Evolutionary conservation across 108 stramenopile species (phyloP).

Genomic region (Skeletonema costatum): DNA sequence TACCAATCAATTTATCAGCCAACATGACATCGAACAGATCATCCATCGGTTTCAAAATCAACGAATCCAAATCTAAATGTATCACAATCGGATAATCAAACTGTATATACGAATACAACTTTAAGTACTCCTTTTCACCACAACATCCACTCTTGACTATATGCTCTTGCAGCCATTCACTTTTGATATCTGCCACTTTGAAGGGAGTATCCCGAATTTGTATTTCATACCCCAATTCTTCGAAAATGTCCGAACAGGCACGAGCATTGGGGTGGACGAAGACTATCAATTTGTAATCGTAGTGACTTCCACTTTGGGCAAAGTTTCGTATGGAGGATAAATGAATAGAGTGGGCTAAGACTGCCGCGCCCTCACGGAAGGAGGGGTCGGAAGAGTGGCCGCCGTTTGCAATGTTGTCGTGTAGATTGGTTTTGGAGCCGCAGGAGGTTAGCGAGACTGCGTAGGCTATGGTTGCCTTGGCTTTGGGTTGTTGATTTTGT

Average conservation of each 20-base stretch:
- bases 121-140: constrained; percentile 92
- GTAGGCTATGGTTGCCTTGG: constrained; percentile 68
- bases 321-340: constrained; percentile 52
- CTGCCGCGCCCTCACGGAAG: constrained; percentile 78
- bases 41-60: constrained; percentile 75
- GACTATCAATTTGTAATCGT: constrained; percentile 63
- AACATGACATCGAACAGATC: constrained; percentile 76
- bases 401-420: constrained; percentile 13
- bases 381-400: constrained; percentile 46
- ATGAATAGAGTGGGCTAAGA: constrained; percentile 75
- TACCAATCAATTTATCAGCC: neutral
- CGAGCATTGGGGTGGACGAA: constrained; percentile 76
- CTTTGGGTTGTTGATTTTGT: constrained; percentile 5
- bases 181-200: constrained; percentile 77
- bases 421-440: constrained; percentile 23
- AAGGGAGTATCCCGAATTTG: constrained; percentile 71
- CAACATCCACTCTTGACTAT: constrained; percentile 92
- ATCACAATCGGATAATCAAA: constrained; percentile 74
- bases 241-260: constrained; percentile 53
- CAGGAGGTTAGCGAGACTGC: constrained; percentile 86
- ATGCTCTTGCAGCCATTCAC: constrained; percentile 69
- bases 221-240: constrained; percentile 63
- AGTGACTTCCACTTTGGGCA: constrained; percentile 6
- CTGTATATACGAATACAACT: constrained; percentile 84
- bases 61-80: constrained; percentile 73